phyloP scores from a whole-genome alignment of 257 asterid genomes.

The Penstemon eatonii region DNA sequence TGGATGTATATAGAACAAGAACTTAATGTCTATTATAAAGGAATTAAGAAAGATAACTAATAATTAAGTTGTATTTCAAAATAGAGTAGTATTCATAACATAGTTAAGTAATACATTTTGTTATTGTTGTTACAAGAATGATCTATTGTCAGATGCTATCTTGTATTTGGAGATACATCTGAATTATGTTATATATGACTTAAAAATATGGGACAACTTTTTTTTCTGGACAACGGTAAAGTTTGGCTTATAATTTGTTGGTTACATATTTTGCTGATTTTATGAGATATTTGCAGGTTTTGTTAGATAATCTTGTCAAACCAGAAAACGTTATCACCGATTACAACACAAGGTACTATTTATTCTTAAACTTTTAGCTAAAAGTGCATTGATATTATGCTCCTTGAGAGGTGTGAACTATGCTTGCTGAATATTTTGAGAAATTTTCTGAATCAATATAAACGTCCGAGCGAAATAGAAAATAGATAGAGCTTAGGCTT shows the following conservation, averaged over 20 bases:
- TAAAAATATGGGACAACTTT: no score
- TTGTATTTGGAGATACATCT: no score
- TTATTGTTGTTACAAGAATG: no score
- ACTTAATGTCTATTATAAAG: no score
- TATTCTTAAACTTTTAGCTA: constrained; percentile 16
- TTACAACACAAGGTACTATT: constrained; percentile 83
- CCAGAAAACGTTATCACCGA: constrained; percentile 83
- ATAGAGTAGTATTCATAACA: no score
- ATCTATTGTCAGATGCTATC: no score
- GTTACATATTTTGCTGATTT: constrained; percentile 29
- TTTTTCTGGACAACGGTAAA: no score
- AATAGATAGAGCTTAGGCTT: neutral
- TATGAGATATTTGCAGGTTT: constrained; percentile 58
- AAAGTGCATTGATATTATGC: neutral
- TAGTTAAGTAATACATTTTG: no score
- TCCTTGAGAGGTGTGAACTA: neutral
- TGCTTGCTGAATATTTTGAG: constrained; percentile 20
- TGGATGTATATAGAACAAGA: no score
- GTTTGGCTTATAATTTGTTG: neutral
- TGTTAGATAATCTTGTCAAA: constrained; percentile 89
- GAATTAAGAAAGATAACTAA: no score
- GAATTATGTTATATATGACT: no score
- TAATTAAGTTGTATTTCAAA: no score
- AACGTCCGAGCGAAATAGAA: neutral
- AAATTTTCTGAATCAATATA: neutral